Conservation (phyloP, 257 asterid genomes). For the Nicotiana paniculata region DNA sequence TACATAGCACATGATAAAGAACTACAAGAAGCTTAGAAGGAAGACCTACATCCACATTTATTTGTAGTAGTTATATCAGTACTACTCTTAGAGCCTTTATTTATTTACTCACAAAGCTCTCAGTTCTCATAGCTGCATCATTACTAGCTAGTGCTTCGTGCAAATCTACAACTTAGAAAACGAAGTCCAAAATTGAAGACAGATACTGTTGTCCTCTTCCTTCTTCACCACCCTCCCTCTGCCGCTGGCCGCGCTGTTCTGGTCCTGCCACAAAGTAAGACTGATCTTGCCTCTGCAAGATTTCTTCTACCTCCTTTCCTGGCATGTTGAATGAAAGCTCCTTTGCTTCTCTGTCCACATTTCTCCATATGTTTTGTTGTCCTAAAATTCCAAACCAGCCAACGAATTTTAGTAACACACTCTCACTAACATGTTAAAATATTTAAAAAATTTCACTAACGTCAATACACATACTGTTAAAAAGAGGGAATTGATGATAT, state of each 20-base stretch:
- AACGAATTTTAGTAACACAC: background rate
- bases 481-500: background rate
- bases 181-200: slow-evolving; percentile 34
- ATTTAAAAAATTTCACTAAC: background rate
- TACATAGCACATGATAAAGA: background rate
- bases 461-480: background rate
- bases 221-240: background rate
- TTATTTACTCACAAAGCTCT: background rate
- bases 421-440: too few species aligned
- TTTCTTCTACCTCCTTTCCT: slow-evolving; percentile 8
- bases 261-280: slow-evolving; percentile 35
- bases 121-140: background rate
- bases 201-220: slow-evolving; percentile 8
- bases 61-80: background rate
- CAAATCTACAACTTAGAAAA: slow-evolving; percentile 2
- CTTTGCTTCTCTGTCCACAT: slow-evolving; percentile 26
- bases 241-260: background rate
- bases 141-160: background rate
- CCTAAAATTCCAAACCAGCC: slow-evolving; percentile 13
- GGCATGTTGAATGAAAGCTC: slow-evolving; percentile 19
- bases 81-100: background rate
- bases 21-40: background rate
- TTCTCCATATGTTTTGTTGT: slow-evolving; percentile 28
- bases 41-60: background rate
- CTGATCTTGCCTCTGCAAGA: slow-evolving; percentile 20